Conservation (phyloP, 768 basidiomycete genomes). For the Mrakia blollopis region DNA sequence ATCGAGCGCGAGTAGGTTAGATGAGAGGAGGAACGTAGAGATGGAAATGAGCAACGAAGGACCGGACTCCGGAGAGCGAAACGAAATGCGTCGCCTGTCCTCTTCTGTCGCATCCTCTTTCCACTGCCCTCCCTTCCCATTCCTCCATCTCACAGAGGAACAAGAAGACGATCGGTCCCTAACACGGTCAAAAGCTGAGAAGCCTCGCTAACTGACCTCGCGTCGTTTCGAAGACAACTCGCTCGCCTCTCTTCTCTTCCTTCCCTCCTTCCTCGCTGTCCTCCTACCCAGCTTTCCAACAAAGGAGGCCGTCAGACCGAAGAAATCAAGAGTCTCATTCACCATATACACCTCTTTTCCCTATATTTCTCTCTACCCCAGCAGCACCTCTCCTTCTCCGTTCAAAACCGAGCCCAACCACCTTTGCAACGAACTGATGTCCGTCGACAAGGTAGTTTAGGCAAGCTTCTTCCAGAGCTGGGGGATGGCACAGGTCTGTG, state of each 20-base stretch:
- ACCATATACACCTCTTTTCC: neutral
- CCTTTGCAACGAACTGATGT: neutral
- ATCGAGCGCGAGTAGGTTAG: no score
- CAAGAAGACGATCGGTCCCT: no score
- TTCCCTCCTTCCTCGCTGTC: neutral
- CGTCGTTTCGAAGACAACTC: no score
- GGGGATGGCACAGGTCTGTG: slow-evolving; percentile 25
- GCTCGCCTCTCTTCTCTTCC: neutral
- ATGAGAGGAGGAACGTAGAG: no score
- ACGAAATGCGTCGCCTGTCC: no score
- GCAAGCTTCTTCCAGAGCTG: slow-evolving; percentile 29
- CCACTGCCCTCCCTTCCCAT: no score
- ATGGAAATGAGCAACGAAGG: no score
- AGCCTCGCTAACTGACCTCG: no score
- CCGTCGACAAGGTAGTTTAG: slow-evolving; percentile 1
- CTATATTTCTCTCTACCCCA: neutral
- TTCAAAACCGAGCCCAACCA: neutral
- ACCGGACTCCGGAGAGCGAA: no score
- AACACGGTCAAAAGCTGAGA: no score
- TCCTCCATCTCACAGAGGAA: no score
- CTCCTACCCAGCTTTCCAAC: neutral
- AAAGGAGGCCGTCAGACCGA: neutral
- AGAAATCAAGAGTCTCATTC: neutral
- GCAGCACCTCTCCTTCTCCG: neutral
- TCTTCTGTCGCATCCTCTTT: no score